phyloP scores from a whole-genome alignment of 441 rosid species.

The Adansonia gregorii region DNA sequence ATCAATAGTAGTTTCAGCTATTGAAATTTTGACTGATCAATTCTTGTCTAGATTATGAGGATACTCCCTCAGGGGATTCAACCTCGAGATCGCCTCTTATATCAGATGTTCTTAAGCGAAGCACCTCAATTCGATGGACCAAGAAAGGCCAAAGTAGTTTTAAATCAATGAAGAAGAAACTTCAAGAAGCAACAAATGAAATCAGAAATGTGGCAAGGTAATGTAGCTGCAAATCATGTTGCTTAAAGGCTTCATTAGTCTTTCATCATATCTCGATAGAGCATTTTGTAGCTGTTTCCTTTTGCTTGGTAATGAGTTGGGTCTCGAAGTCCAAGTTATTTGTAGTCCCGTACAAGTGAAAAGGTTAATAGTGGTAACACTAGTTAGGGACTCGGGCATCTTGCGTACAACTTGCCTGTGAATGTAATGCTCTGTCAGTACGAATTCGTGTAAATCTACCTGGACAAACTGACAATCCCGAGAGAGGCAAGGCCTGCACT shows the following conservation, averaged over 20 bases:
- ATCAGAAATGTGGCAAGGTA: conserved; percentile 55
- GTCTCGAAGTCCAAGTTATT: neutral
- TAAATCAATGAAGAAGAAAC: conserved; percentile 70
- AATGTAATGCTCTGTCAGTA: neutral
- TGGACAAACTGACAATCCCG: neutral
- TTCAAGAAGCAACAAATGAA: conserved; percentile 85
- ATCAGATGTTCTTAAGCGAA: conserved; percentile 71
- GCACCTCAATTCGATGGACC: conserved; percentile 74
- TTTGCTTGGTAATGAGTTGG: neutral
- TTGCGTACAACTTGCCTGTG: neutral
- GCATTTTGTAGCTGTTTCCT: neutral
- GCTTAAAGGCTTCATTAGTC: neutral
- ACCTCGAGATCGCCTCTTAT: conserved; percentile 51
- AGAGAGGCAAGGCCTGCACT: neutral
- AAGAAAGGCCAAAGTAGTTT: conserved; percentile 64
- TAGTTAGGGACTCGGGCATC: neutral
- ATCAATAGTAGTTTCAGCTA: neutral
- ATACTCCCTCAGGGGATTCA: conserved; percentile 44
- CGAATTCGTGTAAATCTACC: neutral
- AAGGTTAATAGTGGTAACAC: neutral
- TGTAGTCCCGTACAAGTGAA: neutral
- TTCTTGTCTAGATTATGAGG: conserved; percentile 71
- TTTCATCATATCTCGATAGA: neutral
- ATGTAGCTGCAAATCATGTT: conserved; percentile 11
- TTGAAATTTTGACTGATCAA: neutral